Base-by-base conservation (phyloP, 306 rosid species). In the Cucumis melo region DNA sequence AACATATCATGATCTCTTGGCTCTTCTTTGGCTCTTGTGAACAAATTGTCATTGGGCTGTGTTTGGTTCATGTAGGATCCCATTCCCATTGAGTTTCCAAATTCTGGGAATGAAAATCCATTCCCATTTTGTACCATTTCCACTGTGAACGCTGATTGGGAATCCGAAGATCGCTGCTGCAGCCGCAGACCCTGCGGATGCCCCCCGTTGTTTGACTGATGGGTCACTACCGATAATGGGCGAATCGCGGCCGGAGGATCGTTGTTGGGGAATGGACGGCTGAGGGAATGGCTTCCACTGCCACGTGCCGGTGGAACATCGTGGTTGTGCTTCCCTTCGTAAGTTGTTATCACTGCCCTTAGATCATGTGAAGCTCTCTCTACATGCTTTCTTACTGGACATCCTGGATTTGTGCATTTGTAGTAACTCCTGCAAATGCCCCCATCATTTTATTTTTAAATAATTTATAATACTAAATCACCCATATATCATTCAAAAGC, bases 261-360 rank as follows among this genome's bases (percentile, higher is more conserved):
- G 77, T 66, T 74, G 76, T 55, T 79, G 34, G 86, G 90, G 27
- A 87, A 16, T 80, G 90, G 46, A 80, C 87, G 89, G 60, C 61
- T 89, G 67, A 82, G 77, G 19, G 93, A 80, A 78, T 85, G 85
- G 86, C 73, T 60, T 11, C 93, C 89, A 59, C 96, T 90, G 63
- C 96, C 96, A 42, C 99, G 94, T 16, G 96, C 92, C 10, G 91
- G 92, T 2, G 99, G 99, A 14, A 94, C 92, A 5, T 94, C 98
- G 44, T 94, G 99, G 84, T 88, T 94, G 88, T 94, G 99, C 73
- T 94, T 94, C 16, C 99, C 96, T 75, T 94, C 99, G 36, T 94
- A 94, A 74, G 99, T 94, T 73, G 99, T 94, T 83, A 94, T 87
- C 82, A 94, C 99, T 56, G 98, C 95, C 60, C 93, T 83, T 32